These are phyloP conservation scores for Athelia sp. DNA, from an alignment of 1,284 basidiomycete species.

Conservation along the genomic window DNA sequence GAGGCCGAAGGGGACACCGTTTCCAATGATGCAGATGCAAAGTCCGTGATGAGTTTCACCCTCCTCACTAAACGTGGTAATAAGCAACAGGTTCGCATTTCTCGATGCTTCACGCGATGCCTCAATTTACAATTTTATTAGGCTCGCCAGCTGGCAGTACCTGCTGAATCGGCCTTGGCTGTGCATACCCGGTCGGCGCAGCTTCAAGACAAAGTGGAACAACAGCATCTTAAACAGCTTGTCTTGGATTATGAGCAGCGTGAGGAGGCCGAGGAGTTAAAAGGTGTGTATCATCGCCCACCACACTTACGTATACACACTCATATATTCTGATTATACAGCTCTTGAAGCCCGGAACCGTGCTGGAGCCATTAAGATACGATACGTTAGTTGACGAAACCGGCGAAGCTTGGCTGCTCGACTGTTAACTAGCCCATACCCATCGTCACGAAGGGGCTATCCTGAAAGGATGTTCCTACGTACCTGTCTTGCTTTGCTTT, in stretches of 20 bases:
- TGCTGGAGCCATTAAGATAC: conserved; percentile 63
- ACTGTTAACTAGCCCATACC: not conserved
- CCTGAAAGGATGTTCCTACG: not conserved
- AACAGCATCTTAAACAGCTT: conserved; percentile 92
- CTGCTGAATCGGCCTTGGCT: conserved; percentile 81
- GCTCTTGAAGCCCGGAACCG: conserved; percentile 67
- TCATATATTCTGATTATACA: conserved; percentile 20
- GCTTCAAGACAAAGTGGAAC: conserved; percentile 88
- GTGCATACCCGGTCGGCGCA: conserved; percentile 87
- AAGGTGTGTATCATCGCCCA: conserved; percentile 41
- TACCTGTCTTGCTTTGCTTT: not conserved
- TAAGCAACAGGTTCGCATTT: conserved; percentile 74
- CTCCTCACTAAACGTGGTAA: conserved; percentile 92
- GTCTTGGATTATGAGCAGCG: conserved; percentile 84
- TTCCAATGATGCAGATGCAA: conserved; percentile 26
- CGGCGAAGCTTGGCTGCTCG: not conserved
- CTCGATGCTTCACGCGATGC: not conserved
- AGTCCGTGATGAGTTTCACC: conserved; percentile 85
- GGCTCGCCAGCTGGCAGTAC: conserved; percentile 84
- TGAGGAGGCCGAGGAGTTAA: conserved; percentile 76
- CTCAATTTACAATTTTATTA: conserved; percentile 24
- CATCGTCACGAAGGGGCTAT: not conserved
- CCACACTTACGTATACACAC: not conserved
- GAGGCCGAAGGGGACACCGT: conserved; percentile 45
- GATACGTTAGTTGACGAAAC: conserved; percentile 53